Evolutionary conservation across 1,284 basidiomycete species (phyloP).

Genomic region (Gymnopus androsaceus): DNA sequence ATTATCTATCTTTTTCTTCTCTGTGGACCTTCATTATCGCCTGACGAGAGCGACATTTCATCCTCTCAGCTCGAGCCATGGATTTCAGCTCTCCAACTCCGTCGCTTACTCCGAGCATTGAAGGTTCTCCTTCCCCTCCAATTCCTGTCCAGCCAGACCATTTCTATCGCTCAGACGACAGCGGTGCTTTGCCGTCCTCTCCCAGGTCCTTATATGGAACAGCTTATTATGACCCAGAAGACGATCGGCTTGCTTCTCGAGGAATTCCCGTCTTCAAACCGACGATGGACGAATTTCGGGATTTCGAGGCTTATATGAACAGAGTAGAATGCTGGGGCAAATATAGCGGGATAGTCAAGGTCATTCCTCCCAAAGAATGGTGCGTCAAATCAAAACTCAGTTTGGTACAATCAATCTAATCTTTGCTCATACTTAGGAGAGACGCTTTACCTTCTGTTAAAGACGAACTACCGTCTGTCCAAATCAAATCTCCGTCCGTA

Average conservation of each 20-base stretch:
- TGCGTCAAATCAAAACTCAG: slow-evolving; percentile 37
- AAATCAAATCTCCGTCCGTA: slow-evolving; percentile 80
- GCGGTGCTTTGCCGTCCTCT: slow-evolving; percentile 1
- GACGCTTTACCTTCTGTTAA: slow-evolving; percentile 70
- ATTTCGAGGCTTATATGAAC: slow-evolving; percentile 89
- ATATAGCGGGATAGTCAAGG: slow-evolving; percentile 88
- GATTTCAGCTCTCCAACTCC: slow-evolving; percentile 32
- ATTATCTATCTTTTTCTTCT: background rate
- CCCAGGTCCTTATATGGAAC: slow-evolving; percentile 44
- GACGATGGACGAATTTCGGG: slow-evolving; percentile 82
- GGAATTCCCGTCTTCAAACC: slow-evolving; percentile 96
- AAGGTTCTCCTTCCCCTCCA: slow-evolving; percentile 51
- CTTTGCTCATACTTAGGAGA: slow-evolving; percentile 52
- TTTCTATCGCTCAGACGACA: slow-evolving; percentile 53
- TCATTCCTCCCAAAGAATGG: slow-evolving; percentile 94
- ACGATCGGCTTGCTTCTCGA: slow-evolving; percentile 81
- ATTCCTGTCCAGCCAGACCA: slow-evolving; percentile 74
- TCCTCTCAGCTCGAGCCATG: background rate
- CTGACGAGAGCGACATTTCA: background rate
- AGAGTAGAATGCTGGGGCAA: slow-evolving; percentile 86
- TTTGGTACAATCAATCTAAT: background rate
- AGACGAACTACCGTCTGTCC: slow-evolving; percentile 68
- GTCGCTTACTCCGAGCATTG: slow-evolving; percentile 55
- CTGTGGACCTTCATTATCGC: background rate
- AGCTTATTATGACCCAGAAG: slow-evolving; percentile 72